Base-by-base conservation (phyloP, 352 stramenopile species). In the Phytophthora palmivora region DNA sequence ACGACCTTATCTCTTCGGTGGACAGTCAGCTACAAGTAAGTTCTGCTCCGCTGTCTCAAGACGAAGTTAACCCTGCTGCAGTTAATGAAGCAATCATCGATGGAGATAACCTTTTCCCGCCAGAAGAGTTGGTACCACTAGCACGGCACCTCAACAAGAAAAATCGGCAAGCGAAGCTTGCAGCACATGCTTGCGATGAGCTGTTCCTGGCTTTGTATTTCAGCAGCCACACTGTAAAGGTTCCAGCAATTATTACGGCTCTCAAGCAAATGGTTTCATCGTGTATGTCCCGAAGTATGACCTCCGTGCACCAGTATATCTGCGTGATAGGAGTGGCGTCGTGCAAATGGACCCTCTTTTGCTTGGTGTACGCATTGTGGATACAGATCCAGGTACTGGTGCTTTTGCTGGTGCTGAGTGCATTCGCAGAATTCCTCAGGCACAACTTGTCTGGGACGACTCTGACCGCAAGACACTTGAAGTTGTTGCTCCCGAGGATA, bases 131-230 rank as follows among this genome's bases (percentile, higher is more conserved):
- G 14, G 76, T 91, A 18, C 84, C 76, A 30, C 75, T 98, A 32
- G 91, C 89, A 16, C 68, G 89, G 8, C 87, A 94, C 45, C 72
- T 98, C 21, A 98, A 98, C 73, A 79, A 79, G 44, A 93, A 96
- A 70, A 97, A 97, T 45, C 69, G 92, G 14, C 87, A 89, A 58
- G 89, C 92, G 21, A 98, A 98, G 63, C 76, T 92, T 22, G 90
- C 94, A 19, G 88, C 91, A 10, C 80, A 87, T 36, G 84, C 89
- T 41, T 98, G 93, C 60, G 85, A 98, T 43, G 82, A 92, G 45
- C 73, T 98, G 16, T 98, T 98, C 69, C 70, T 98, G 21, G 89
- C 91, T 15, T 68, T 98, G 12, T 98, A 97, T 72, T 98, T 98
- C 56, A 95, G 80, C 58, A 90, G 87, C 32, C 85, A 97, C 64